Evolutionary conservation across 2,329 filamentous ascomycete species (phyloP).

Genomic region (Trichoderma pleuroti): DNA sequence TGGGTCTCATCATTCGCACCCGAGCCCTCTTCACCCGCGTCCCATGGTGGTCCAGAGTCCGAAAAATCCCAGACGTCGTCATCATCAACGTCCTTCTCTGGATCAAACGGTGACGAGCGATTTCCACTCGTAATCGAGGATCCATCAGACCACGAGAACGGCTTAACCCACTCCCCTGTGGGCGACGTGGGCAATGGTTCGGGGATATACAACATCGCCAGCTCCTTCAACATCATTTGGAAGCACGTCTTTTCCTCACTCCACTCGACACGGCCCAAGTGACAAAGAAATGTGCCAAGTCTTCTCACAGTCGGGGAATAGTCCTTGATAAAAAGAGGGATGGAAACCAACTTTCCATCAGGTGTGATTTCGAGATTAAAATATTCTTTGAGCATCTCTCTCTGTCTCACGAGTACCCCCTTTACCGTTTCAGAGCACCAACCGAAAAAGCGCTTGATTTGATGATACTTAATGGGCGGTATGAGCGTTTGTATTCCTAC

Average conservation of each 20-base stretch:
- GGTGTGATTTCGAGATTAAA: constrained; percentile 81
- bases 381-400: constrained; percentile 89
- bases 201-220: constrained; percentile 87
- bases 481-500: constrained; percentile 69
- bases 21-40: too few relatives aligned
- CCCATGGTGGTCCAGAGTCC: too few relatives aligned
- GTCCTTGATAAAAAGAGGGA: constrained; percentile 83
- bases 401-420: constrained; percentile 70
- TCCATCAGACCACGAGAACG: too few relatives aligned
- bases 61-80: too few relatives aligned
- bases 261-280: constrained; percentile 87
- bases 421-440: too few relatives aligned
- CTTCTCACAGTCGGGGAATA: constrained; percentile 85
- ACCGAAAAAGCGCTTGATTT: too few relatives aligned
- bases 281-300: constrained; percentile 80
- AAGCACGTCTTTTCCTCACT: constrained; percentile 81
- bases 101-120: too few relatives aligned
- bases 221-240: constrained; percentile 74
- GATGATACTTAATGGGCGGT: constrained; percentile 68
- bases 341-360: constrained; percentile 69
- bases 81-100: too few relatives aligned
- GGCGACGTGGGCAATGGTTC: constrained; percentile 67
- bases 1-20: too few relatives aligned
- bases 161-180: too few relatives aligned
- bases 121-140: too few relatives aligned